These are phyloP conservation scores for Aureobasidium uvarum DNA, from an alignment of 2,329 filamentous ascomycete genomes.

Conservation along the genomic window DNA sequence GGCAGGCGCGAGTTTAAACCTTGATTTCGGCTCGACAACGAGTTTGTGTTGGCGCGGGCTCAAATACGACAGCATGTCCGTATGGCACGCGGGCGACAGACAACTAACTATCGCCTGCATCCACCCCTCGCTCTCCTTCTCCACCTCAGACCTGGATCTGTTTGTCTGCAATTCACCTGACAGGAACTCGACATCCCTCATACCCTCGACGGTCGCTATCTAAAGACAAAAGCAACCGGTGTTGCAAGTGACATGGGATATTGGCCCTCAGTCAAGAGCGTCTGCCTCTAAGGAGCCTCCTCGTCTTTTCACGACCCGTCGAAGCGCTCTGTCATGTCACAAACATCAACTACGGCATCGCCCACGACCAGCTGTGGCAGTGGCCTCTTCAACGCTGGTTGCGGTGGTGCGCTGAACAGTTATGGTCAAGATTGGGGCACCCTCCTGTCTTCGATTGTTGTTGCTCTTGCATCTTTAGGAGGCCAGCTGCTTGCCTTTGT, in stretches of 20 bases:
- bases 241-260: conserved; percentile 4
- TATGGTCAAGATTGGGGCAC: conserved; percentile 35
- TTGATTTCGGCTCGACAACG: conserved; percentile 14
- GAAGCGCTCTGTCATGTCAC: neutral
- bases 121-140: neutral
- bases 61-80: neutral
- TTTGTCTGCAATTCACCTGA: neutral
- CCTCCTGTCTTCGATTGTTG: conserved; percentile 41
- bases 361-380: conserved; percentile 1
- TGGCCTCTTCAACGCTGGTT: conserved; percentile 4
- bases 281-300: neutral
- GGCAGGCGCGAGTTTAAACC: conserved; percentile 13
- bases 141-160: neutral
- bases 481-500: conserved; percentile 66
- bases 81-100: neutral
- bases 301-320: neutral
- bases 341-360: neutral
- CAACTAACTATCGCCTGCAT: neutral
- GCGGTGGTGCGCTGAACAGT: conserved; percentile 6
- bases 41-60: conserved; percentile 19
- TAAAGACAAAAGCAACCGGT: neutral
- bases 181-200: neutral
- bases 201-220: neutral
- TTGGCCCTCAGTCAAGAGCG: neutral
- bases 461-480: conserved; percentile 38